Evolutionary conservation across 805 yeast species (phyloP).

Genomic region (Ogataea neopini): DNA sequence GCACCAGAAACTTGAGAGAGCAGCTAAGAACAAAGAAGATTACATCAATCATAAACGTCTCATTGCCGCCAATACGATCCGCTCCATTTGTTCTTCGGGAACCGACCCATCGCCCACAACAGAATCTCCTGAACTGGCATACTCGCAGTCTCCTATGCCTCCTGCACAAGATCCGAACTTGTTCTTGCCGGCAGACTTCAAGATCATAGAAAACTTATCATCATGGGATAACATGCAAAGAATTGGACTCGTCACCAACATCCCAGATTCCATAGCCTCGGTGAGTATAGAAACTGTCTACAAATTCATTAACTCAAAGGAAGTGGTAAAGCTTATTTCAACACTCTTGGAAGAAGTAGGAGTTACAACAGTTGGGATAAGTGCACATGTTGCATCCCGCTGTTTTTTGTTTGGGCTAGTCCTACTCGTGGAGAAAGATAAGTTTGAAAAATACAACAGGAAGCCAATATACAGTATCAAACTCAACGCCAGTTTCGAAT

Average conservation of each 20-base stretch:
- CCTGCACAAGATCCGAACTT: constrained; percentile 1
- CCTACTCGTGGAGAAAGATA: constrained; percentile 19
- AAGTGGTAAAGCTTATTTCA: constrained; percentile 12
- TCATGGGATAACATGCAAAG: constrained; percentile 15
- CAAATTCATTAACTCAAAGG: constrained; percentile 16
- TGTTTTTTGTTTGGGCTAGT: constrained; percentile 21
- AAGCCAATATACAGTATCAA: constrained; percentile 18
- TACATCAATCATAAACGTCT: constrained; percentile 21
- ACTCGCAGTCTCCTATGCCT: constrained; percentile 1
- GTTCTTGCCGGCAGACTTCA: constrained; percentile 10
- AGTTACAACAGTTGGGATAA: constrained; percentile 5
- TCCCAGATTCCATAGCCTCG: constrained; percentile 12
- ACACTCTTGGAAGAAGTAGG: constrained; percentile 11
- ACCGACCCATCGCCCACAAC: not conserved
- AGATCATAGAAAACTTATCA: not conserved
- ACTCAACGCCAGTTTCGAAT: constrained; percentile 10
- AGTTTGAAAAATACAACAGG: constrained; percentile 16
- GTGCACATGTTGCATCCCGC: constrained; percentile 13
- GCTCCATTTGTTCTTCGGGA: constrained; percentile 16
- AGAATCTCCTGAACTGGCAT: not conserved
- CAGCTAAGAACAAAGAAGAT: constrained; percentile 18
- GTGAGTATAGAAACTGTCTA: constrained; percentile 15
- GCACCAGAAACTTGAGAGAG: constrained; percentile 17
- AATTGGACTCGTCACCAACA: constrained; percentile 12
- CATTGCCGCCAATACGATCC: constrained; percentile 21